These are phyloP conservation scores for Sinapis alba DNA, from an alignment of 441 rosid species.

Conservation along the genomic window DNA sequence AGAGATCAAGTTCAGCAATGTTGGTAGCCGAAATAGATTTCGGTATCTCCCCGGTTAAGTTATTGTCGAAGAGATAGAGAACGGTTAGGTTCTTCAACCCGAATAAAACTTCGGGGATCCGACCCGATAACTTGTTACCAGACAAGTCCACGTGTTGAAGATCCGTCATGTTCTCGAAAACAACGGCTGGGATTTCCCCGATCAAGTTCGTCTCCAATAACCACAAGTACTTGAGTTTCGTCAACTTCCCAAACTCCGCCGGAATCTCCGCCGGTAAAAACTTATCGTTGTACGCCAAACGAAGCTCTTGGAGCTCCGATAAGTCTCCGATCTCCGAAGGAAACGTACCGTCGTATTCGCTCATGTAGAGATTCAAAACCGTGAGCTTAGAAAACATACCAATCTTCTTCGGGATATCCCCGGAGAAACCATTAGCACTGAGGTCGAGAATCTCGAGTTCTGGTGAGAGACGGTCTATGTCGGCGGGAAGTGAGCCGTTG, in stretches of 20 bases:
- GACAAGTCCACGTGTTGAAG: constrained; percentile 57
- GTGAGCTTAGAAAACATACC: constrained; percentile 53
- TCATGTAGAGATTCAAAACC: constrained; percentile 41
- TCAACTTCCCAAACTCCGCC: constrained; percentile 55
- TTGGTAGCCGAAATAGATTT: constrained; percentile 40
- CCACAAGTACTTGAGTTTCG: constrained; percentile 55
- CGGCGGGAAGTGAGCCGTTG: constrained; percentile 70
- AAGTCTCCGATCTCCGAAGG: constrained; percentile 81
- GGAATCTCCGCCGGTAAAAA: constrained; percentile 66
- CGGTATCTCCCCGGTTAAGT: constrained; percentile 64
- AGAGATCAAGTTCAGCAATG: constrained; percentile 57
- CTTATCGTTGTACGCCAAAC: constrained; percentile 47
- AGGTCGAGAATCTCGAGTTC: constrained; percentile 53
- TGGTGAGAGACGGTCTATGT: constrained; percentile 50
- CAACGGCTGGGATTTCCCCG: constrained; percentile 62
- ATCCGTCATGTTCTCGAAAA: constrained; percentile 52
- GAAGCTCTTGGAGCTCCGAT: constrained; percentile 53
- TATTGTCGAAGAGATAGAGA: constrained; percentile 55
- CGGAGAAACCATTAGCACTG: constrained; percentile 59
- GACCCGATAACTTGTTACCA: constrained; percentile 52
- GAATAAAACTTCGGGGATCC: constrained; percentile 54
- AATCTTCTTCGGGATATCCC: constrained; percentile 59
- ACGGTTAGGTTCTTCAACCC: constrained; percentile 49
- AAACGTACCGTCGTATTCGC: constrained; percentile 67
- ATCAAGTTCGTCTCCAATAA: constrained; percentile 54